Base-by-base conservation (phyloP, 305 asterid species). In the Withania somnifera region DNA sequence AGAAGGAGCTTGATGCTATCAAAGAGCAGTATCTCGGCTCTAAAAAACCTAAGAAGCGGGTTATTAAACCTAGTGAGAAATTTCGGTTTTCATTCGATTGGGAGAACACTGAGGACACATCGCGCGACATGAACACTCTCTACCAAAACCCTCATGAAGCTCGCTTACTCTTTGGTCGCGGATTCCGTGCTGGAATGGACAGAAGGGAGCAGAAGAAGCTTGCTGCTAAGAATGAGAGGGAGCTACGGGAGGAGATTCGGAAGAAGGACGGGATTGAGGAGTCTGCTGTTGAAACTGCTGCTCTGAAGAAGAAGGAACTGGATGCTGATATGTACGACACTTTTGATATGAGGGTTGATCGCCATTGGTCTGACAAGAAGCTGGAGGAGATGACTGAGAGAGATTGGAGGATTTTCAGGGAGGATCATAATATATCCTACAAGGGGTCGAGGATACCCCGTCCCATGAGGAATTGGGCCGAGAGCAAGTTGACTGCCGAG, bases 71-170 rank as follows among this genome's bases (percentile, higher is more conserved):
- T n/a, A 87, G 90, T 77, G 90, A 87, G 84, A 94, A 93, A 88
- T 94, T 94, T 24, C 85, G 93, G 11, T 93, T 93, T 83, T 94
- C 98, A 2, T 94, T 94, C 20, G 95, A 91, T 30, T 94, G 98
- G 98, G 97, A 93, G 88, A 94, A 94, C 85, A 90, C 97, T 0
- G 98, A 94, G 87, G 98, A 94, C 82, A 94, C 98, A 17, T 91
- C 97, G 9, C 88, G 95, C 9, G 95, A 91, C 61, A 93, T 91
- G 97, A 93, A 93, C 66, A 63, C 86, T 17, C 93, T 94, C 14
- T 94, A 93, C 85, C 97, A 94, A 76, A 92, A 94, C 86, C 96
- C 96, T 64, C 97, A 91, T 51, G 93, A 93, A 84, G 97, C 97
- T 15, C 84, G 90, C 1, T 86, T 87, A 60, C 89, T 92, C 0